Evolutionary conservation across 768 basidiomycete genomes (phyloP), one percentile per base, ranked within the genome.

Genomic region (Trichaptum fuscoviolaceum): DNA sequence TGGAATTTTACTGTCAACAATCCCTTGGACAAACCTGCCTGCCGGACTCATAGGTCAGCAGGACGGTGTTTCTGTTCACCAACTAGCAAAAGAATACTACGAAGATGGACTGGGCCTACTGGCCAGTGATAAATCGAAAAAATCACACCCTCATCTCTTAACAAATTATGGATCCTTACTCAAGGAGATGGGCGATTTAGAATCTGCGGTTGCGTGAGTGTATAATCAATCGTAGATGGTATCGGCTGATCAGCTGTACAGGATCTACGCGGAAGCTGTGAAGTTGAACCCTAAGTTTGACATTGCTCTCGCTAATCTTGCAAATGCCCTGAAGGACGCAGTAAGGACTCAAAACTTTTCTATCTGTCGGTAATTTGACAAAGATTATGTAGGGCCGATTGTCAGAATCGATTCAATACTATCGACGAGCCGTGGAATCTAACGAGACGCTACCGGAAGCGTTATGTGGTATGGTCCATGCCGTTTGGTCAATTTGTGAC

Each of bases 251-350:
- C 25, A 35, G 36, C 24, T 57, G 7, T 65, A 30, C 15, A 82
- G 81, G 36, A 67, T 82, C 17, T 83, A 82, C 70, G 73, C 73
- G 58, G 75, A 77, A 61, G 82, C 81, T 1, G 69, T 83, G 18
- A 64, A 75, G 52, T 68, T 69, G 57, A 80, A 83, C 63, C 83
- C 83, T 6, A 78, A 81, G 67, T 80, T 83, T 35, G 84, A 83
- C 58, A 80, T 84, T 65, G 83, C 83, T 2, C 74, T 84, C 10
- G 82, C 83, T 18, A 84, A 84, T 65, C 76, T 84, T 72, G 83
- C 79, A 20, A 84, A 83, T 71, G 81, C 82, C 0, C 71, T 84
- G 69, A 84, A 83, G 69, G 83, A 84, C 68, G 73, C 72, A 65
- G 83, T 84, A 36, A 58, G 78, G 64, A 24, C 35, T 25, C 23